These are phyloP conservation scores for Didymosphaeria variabile DNA, from an alignment of 2,329 filamentous ascomycete genomes.

Conservation along the genomic window DNA sequence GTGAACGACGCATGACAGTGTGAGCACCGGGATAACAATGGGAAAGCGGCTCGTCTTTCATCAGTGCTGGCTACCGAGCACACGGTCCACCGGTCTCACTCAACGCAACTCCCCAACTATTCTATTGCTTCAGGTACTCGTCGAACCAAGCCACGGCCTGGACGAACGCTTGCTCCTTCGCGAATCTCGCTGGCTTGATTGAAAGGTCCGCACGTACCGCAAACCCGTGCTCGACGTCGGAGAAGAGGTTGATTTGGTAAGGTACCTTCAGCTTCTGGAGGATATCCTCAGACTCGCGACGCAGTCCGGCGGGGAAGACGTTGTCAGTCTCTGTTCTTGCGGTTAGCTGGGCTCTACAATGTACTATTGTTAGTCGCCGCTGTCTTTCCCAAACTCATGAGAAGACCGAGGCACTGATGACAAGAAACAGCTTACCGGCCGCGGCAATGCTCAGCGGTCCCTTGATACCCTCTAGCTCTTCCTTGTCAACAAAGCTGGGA, in stretches of 20 bases:
- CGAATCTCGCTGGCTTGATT: constrained; percentile 68
- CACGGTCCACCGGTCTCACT: neutral
- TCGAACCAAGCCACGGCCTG: constrained; percentile 84
- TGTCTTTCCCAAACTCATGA: neutral
- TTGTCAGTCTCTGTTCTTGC: constrained; percentile 61
- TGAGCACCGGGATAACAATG: neutral
- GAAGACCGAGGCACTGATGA: neutral
- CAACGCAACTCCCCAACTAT: neutral
- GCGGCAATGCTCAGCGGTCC: constrained; percentile 70
- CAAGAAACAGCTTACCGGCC: constrained; percentile 57
- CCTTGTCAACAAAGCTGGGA: constrained; percentile 74
- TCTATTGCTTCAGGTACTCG: constrained; percentile 60
- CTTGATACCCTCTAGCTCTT: constrained; percentile 66
- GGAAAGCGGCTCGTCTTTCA: neutral
- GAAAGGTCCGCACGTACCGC: constrained; percentile 71
- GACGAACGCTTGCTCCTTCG: constrained; percentile 82
- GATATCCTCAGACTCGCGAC: constrained; percentile 67
- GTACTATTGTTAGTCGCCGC: neutral
- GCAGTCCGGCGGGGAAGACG: constrained; percentile 66
- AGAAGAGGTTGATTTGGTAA: constrained; percentile 82
- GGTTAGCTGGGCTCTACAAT: constrained; percentile 6
- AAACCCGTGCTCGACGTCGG: constrained; percentile 77
- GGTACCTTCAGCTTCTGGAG: constrained; percentile 62
- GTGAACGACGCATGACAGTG: neutral
- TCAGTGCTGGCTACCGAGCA: neutral